phyloP scores from a whole-genome alignment of 2,329 filamentous ascomycete genomes.

The Colletotrichum scovillei region DNA sequence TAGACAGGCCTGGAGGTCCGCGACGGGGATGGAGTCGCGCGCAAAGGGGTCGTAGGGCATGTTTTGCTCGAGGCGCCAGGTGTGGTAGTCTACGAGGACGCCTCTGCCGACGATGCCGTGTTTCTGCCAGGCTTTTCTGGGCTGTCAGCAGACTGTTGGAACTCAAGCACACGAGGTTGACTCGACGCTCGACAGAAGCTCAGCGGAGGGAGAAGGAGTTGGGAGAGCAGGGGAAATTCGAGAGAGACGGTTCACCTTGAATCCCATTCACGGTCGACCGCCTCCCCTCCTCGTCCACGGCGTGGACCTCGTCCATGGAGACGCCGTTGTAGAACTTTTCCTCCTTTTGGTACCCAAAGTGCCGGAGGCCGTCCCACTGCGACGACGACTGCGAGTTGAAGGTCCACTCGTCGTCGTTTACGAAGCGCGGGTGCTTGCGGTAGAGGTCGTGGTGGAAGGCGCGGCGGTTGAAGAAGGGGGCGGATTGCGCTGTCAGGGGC shows the following conservation, averaged over 20 bases:
- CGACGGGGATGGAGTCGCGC: slow-evolving; percentile 31
- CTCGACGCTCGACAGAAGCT: no score
- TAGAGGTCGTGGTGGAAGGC: slow-evolving; percentile 44
- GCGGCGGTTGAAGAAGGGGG: slow-evolving; percentile 47
- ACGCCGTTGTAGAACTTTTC: slow-evolving; percentile 46
- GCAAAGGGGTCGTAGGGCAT: slow-evolving; percentile 35
- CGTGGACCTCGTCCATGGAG: slow-evolving; percentile 62
- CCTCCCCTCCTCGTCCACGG: slow-evolving; percentile 24
- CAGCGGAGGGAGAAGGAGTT: no score
- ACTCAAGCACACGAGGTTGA: no score
- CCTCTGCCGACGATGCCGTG: slow-evolving; percentile 61
- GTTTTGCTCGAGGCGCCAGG: slow-evolving; percentile 53
- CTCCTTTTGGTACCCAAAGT: slow-evolving; percentile 52
- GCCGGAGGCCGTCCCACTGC: slow-evolving; percentile 53
- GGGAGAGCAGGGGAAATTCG: no score
- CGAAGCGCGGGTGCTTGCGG: slow-evolving; percentile 42
- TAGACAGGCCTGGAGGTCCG: slow-evolving; percentile 33
- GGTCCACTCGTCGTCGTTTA: slow-evolving; percentile 47
- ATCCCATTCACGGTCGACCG: slow-evolving; percentile 40
- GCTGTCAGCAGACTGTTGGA: background rate
- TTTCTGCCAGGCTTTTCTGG: slow-evolving; percentile 33
- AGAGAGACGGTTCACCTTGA: slow-evolving; percentile 13
- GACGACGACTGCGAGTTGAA: slow-evolving; percentile 52
- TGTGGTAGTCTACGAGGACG: slow-evolving; percentile 63
- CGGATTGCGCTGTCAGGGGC: slow-evolving; percentile 45